Conservation (phyloP, 495 filamentous ascomycete genomes). For the Extremus antarcticus region DNA sequence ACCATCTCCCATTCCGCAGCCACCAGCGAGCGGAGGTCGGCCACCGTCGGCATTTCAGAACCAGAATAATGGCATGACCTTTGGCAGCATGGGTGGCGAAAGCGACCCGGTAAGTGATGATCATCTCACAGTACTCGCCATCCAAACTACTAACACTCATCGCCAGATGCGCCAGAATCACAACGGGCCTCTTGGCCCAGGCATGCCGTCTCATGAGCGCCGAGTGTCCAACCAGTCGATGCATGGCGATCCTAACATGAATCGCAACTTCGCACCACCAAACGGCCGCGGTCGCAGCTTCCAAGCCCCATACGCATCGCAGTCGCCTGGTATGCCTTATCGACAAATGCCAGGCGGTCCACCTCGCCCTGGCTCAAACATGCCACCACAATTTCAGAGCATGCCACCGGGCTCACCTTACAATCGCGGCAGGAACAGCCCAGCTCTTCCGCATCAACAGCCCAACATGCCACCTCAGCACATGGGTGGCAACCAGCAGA, state of each 20-base stretch:
- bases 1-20: slow-evolving; percentile 81
- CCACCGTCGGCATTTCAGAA: slow-evolving; percentile 54
- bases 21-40: slow-evolving; percentile 72
- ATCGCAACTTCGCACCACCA: slow-evolving; percentile 29
- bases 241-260: slow-evolving; percentile 57
- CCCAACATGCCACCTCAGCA: slow-evolving; percentile 49
- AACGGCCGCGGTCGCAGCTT: slow-evolving; percentile 56
- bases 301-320: slow-evolving; percentile 48
- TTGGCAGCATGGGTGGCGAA: slow-evolving; percentile 66
- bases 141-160: neutral
- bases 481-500: slow-evolving; percentile 23
- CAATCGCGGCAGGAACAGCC: slow-evolving; percentile 42
- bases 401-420: slow-evolving; percentile 28
- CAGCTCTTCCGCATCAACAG: slow-evolving; percentile 55
- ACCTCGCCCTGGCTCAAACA: slow-evolving; percentile 45
- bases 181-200: slow-evolving; percentile 51
- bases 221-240: slow-evolving; percentile 73
- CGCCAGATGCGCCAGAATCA: slow-evolving; percentile 6
- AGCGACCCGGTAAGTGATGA: slow-evolving; percentile 51
- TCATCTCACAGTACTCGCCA: slow-evolving; percentile 42
- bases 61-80: slow-evolving; percentile 54
- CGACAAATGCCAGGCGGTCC: slow-evolving; percentile 50
- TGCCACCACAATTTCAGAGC: slow-evolving; percentile 54
- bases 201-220: slow-evolving; percentile 60
- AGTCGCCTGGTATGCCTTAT: slow-evolving; percentile 52